Base-by-base conservation (phyloP, 1,284 basidiomycete genomes). In the Salmacisia buchloeana region DNA sequence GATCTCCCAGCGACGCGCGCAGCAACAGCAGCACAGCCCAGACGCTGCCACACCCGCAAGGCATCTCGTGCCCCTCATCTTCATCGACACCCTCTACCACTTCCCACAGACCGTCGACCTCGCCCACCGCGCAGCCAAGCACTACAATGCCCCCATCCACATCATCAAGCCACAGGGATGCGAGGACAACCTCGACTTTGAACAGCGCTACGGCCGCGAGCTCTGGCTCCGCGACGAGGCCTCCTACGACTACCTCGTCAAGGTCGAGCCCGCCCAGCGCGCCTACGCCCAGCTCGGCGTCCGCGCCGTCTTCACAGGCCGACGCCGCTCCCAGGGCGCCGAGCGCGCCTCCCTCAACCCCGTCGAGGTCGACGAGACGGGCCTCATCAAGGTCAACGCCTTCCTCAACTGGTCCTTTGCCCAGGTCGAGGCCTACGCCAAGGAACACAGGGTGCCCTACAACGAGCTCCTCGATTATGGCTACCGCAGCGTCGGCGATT, bases 401-500 rank as follows among this genome's bases (percentile, higher is more conserved):
- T 84, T 98, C 33, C 93, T 89, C 75, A 84, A 87, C 38, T 98
- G 94, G 96, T 86, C 86, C 25, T 96, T 97, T 81, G 81, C 83
- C 13, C 82, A 92, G 61, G 91, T 97, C 25, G 88, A 97, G 71
- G 87, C 86, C 75, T 96, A 97, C 80, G 85, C 94, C 64, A 87
- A 87, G 62, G 84, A 86, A 68, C 87, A 97, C 82, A 83, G 86
- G 34, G 93, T 97, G 1, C 94, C 94, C 1, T 87, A 88, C 73
- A 97, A 98, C 83, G 87, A 86, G 68, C 84, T 98, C 2, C 85
- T 97, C 43, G 88, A 88, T 70, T 86, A 92, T 77, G 94, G 94
- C 1, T 98, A 97, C 84, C 89, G 88, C 74, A 92, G 90, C 73
- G 87, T 98, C 67, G 94, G 94, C 9, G 94, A 98, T 81, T 94